phyloP scores from a whole-genome alignment of 2,329 filamentous ascomycete genomes.

The Venturia nashicola region DNA sequence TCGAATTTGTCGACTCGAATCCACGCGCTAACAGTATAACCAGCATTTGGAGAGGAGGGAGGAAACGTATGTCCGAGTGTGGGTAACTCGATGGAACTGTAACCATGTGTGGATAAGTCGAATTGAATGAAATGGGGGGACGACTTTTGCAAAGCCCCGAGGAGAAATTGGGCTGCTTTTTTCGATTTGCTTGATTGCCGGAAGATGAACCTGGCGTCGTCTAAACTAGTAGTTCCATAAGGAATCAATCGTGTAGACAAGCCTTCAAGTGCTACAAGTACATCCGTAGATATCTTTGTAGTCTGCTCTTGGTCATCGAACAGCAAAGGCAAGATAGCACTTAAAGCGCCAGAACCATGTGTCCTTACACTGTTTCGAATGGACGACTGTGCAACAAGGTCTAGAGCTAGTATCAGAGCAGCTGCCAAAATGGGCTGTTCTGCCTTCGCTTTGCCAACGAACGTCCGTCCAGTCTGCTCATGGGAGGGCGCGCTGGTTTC shows the following conservation, averaged over 20 bases:
- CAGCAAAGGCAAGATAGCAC: slow-evolving; percentile 22
- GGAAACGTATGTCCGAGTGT: slow-evolving; percentile 80
- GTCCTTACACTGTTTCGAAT: slow-evolving; percentile 25
- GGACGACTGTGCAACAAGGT: slow-evolving; percentile 22
- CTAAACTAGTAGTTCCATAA: slow-evolving; percentile 66
- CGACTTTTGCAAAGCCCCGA: slow-evolving; percentile 62
- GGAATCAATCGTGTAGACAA: slow-evolving; percentile 40
- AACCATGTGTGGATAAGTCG: slow-evolving; percentile 77
- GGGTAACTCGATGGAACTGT: slow-evolving; percentile 79
- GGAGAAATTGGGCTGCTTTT: slow-evolving; percentile 52
- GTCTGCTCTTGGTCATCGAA: slow-evolving; percentile 17
- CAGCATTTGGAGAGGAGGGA: slow-evolving; percentile 56
- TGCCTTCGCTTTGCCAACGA: slow-evolving; percentile 12
- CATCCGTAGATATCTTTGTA: not conserved
- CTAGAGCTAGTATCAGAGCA: slow-evolving; percentile 23
- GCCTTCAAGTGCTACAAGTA: not conserved
- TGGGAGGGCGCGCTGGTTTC: slow-evolving; percentile 7
- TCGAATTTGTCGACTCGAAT: slow-evolving; percentile 82
- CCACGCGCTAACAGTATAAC: slow-evolving; percentile 88
- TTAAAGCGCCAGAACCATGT: slow-evolving; percentile 24
- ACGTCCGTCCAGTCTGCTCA: slow-evolving; percentile 19
- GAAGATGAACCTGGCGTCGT: slow-evolving; percentile 70
- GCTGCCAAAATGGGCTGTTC: slow-evolving; percentile 18
- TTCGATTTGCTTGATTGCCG: slow-evolving; percentile 40
- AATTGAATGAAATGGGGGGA: slow-evolving; percentile 86